These are phyloP conservation scores for Gryganskiella cystojenkinii DNA, from an alignment of 192 early-diverging fungal species.

Conservation along the genomic window DNA sequence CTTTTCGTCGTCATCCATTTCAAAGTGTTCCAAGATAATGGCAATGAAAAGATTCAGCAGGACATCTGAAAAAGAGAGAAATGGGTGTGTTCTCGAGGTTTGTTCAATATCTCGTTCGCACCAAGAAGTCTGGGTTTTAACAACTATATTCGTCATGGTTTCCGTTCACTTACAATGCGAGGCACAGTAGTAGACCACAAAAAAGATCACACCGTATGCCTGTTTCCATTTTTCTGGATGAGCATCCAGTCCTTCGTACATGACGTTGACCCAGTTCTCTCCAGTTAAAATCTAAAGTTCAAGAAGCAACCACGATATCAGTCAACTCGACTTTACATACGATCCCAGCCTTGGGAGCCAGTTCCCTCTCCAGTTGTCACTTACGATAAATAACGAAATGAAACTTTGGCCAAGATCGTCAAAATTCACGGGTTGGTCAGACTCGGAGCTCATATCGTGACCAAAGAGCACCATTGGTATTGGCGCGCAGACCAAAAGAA, in stretches of 20 bases:
- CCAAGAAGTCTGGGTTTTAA: too few species aligned
- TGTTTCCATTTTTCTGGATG: conserved; percentile 38
- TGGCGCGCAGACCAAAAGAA: conserved; percentile 43
- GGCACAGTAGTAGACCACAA: conserved; percentile 63
- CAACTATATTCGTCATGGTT: too few species aligned
- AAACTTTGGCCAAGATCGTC: conserved; percentile 66
- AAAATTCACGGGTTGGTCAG: conserved; percentile 43
- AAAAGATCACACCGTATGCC: conserved; percentile 56
- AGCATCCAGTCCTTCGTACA: conserved; percentile 59
- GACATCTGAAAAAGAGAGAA: conserved; percentile 49
- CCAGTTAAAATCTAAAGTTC: conserved; percentile 62
- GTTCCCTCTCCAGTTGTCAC: neutral
- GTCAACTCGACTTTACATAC: too few species aligned
- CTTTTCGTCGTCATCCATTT: conserved; percentile 69
- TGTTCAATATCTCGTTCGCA: neutral
- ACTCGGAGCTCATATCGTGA: conserved; percentile 26
- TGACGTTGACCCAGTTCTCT: conserved; percentile 67
- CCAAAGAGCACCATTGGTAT: conserved; percentile 50
- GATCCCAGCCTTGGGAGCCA: too few species aligned
- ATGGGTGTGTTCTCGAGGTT: neutral
- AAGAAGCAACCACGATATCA: too few species aligned
- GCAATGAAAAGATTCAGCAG: conserved; percentile 73
- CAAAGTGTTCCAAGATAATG: conserved; percentile 71
- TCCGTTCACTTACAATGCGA: conserved; percentile 65
- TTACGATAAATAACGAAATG: conserved; percentile 63